Base-by-base conservation (phyloP, 306 rosid species). In the Cucurbita maxima region DNA sequence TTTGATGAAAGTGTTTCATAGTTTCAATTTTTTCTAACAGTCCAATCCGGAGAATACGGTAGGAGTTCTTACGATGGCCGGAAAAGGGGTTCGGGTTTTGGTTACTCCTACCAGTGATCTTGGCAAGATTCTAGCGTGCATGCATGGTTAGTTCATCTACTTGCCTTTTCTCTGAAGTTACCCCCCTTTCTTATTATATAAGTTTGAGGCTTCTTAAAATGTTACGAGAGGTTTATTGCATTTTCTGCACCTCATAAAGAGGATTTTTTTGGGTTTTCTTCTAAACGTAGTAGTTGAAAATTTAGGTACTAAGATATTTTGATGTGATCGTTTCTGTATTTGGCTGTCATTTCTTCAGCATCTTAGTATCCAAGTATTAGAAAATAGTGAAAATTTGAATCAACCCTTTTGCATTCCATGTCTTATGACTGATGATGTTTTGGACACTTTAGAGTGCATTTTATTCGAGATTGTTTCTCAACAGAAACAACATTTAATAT, bases 61-160 rank as follows among this genome's bases (percentile, higher is more conserved):
- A 25, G 97, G 97, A 78, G 87, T 92, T 82, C 90, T 92, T 76
- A 92, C 96, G 5, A 92, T 92, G 97, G 97, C 96, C 0, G 97
- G 93, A 34, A 91, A 91, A 79, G 96, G 97, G 13, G 88, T 91
- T 76, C 90, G 96, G 0, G 97, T 92, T 75, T 85, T 92, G 87
- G 96, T 88, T 25, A 92, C 94, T 71, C 97, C 97, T 71, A 92
- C 97, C 4, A 88, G 85, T 82, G 97, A 92, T 82, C 90, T 92
- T 80, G 94, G 96, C 77, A 92, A 92, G 85, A 92, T 92, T 62
- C 79, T 92, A n/a, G 96, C 90, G 3, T 92, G 97, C 80, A 92
- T 85, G 96, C 97, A 92, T 43, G 97, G 98, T 90, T n/a, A 76
- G 93, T 81, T 64, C 45, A 37, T 61, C n/a, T 58, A 37, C 25